Conservation (phyloP, 1,284 basidiomycete genomes). For the Pascua sp. region DNA sequence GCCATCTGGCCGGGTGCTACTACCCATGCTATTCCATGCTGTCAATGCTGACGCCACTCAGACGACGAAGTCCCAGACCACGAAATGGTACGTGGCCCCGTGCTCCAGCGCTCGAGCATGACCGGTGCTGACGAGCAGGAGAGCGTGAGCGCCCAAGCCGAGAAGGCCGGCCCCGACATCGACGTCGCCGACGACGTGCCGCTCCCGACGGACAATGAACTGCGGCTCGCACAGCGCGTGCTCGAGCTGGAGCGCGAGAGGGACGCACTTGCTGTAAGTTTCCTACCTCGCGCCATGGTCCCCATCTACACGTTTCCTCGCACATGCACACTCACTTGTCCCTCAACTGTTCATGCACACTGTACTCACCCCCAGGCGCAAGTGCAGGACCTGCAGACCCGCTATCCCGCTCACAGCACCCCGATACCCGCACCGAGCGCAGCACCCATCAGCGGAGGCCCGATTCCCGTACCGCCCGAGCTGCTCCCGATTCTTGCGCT, state of each 20-base stretch:
- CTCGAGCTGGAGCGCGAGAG: constrained; percentile 36
- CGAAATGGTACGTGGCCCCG: constrained; percentile 12
- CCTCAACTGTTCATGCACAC: background rate
- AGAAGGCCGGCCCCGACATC: constrained; percentile 3
- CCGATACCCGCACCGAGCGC: constrained; percentile 15
- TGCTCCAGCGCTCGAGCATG: background rate
- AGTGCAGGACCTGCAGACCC: constrained; percentile 15
- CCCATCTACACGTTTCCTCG: too few relatives aligned
- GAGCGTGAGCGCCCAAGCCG: constrained; percentile 9
- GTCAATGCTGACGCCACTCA: background rate
- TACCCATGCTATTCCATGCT: too few relatives aligned
- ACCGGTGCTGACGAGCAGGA: constrained; percentile 3
- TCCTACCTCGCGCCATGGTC: background rate
- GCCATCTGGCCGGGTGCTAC: too few relatives aligned
- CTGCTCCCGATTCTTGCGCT: constrained; percentile 33
- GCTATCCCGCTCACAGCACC: constrained; percentile 14
- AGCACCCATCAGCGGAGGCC: background rate
- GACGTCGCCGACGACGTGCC: background rate
- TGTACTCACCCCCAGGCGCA: constrained; percentile 17
- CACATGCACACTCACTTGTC: background rate
- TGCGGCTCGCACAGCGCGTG: constrained; percentile 28
- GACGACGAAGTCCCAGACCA: constrained; percentile 15
- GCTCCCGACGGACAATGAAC: constrained; percentile 30
- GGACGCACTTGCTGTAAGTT: constrained; percentile 28
- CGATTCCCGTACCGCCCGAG: constrained; percentile 28